Conservation (phyloP, 176 grass and related monocot species). For the Cymbopogon citratus region DNA sequence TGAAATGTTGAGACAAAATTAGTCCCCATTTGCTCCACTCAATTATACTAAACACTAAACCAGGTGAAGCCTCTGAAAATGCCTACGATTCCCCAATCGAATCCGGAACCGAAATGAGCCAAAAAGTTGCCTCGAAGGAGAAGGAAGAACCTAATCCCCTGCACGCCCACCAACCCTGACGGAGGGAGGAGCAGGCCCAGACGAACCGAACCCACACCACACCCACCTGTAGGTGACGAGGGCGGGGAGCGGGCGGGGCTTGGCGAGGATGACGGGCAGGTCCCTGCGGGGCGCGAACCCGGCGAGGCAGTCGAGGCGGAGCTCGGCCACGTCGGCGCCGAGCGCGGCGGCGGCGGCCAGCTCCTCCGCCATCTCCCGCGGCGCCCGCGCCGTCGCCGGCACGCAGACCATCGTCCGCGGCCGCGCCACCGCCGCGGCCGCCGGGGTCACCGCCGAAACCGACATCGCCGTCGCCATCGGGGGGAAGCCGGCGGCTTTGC, state of each 20-base stretch:
- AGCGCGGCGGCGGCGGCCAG: slow-evolving; percentile 48
- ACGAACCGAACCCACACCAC: not conserved
- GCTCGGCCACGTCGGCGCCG: slow-evolving; percentile 83
- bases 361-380: slow-evolving; percentile 60
- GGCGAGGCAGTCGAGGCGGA: slow-evolving; percentile 71
- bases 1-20: not conserved
- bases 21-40: not conserved
- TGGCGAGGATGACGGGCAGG: slow-evolving; percentile 55
- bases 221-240: slow-evolving; percentile 93
- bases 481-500: not conserved
- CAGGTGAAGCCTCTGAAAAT: not conserved
- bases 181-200: not conserved
- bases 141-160: not conserved
- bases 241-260: slow-evolving; percentile 62
- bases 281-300: slow-evolving; percentile 61
- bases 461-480: slow-evolving; percentile 33
- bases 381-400: slow-evolving; percentile 62
- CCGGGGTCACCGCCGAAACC: slow-evolving; percentile 24
- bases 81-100: not conserved
- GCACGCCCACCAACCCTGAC: not conserved
- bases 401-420: slow-evolving; percentile 68
- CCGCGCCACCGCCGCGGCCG: not conserved
- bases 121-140: not conserved
- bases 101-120: not conserved
- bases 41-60: not conserved